Percentiles rank a stretch among this genome's conserved stretches.
These are phyloP conservation scores for Coniochaeta pulveracea DNA, from an alignment of 2,329 filamentous ascomycete species.

Conservation along the genomic window DNA sequence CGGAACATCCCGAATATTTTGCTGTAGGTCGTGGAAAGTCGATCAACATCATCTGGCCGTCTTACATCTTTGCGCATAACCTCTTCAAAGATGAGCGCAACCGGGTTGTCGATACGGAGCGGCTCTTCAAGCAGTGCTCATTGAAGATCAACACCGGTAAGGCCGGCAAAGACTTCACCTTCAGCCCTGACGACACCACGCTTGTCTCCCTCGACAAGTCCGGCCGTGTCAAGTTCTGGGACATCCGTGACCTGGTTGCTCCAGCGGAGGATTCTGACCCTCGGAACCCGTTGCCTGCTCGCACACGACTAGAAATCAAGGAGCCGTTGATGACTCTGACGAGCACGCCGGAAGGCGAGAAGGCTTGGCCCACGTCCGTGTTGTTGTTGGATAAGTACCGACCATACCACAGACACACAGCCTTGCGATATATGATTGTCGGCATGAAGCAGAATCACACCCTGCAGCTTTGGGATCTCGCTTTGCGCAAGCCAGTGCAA, in stretches of 20 bases:
- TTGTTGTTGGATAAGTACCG: constrained; percentile 93
- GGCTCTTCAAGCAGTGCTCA: constrained; percentile 74
- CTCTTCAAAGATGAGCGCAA: constrained; percentile 53
- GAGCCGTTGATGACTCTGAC: constrained; percentile 78
- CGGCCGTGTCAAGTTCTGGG: constrained; percentile 95
- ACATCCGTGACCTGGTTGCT: constrained; percentile 67
- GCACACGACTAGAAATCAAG: constrained; percentile 62
- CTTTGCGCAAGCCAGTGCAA: constrained; percentile 87
- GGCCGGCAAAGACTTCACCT: constrained; percentile 94
- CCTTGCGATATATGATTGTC: constrained; percentile 89
- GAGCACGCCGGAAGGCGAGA: constrained; percentile 78
- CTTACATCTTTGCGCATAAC: constrained; percentile 50
- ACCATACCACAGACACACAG: constrained; percentile 80
- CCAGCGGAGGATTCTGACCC: constrained; percentile 38
- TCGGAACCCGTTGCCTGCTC: constrained; percentile 39
- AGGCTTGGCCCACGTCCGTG: constrained; percentile 94
- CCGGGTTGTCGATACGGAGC: constrained; percentile 73
- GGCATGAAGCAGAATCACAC: constrained; percentile 99
- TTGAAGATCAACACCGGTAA: constrained; percentile 95
- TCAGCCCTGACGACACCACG: constrained; percentile 90
- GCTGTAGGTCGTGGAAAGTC: constrained; percentile 92
- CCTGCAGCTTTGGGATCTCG: constrained; percentile 95
- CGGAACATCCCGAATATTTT: constrained; percentile 83
- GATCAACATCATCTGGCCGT: constrained; percentile 77
- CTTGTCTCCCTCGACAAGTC: constrained; percentile 96